Evolutionary conservation across 768 basidiomycete species (phyloP), one percentile per base, ranked within the genome.

Genomic region (Zangia roseola): DNA sequence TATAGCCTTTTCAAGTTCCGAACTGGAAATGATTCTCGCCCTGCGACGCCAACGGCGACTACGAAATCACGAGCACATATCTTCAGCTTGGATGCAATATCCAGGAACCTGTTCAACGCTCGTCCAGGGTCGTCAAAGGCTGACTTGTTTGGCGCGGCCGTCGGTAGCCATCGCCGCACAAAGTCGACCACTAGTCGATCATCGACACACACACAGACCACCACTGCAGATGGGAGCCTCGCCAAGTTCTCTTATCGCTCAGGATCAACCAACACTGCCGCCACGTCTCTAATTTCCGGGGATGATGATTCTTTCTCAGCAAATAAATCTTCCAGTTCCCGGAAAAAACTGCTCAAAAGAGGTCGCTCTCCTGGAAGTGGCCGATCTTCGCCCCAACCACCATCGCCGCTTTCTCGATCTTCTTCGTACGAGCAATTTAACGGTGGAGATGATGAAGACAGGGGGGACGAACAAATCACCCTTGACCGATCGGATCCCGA

Each of bases 1-100:
- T 93, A 83, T 52, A 91, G 92, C 14, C 70, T 97, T 45, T 95
- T 94, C 71, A 86, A 89, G 62, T 94, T 94, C 68, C 79, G 79
- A 24, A 91, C 91, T 0, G 84, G 84, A 26, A 81, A 79, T 45
- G 84, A 73, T 36, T 85, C 94, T 20, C 69, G 79, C n/a, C 94
- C 94, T 6, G 80, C 85, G 2, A 97, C 94, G 0, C 94, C 94
- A 4, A 90, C 89, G 0, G 79, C 83, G 1, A 81, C 76, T 39
- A 80, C 84, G n/a, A 84, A 88, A 33, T 75, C 80, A 16, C 74
- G 81, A 53, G 88, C 84, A 2, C 83, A 87, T n/a, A 90, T 92
- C 43, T 92, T 95, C 62, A 84, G 89, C 28, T 75, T 97, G 44
- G 94, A 97, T 60, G 87, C 83, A 17, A 86, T 97, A 57, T 93